phyloP scores from a whole-genome alignment of 768 basidiomycete species.

The Chlorophyllum brunneum region DNA sequence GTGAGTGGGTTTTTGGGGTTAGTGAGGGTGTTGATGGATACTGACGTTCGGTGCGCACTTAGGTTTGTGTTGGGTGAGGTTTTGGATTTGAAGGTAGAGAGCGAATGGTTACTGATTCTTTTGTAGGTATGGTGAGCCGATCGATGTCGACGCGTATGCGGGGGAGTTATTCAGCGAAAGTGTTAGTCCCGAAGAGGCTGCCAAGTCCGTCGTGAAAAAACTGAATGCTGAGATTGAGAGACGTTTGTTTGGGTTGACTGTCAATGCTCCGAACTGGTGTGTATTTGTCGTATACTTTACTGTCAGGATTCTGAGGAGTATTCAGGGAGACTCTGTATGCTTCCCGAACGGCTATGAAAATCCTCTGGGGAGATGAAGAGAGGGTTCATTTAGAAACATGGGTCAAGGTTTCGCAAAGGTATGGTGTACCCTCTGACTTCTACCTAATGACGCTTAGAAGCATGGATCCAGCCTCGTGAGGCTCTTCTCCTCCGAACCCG shows the following conservation, averaged over 20 bases:
- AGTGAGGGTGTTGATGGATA: no score
- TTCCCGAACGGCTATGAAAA: conserved; percentile 50
- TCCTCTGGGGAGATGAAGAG: conserved; percentile 50
- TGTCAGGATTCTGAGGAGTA: conserved; percentile 3
- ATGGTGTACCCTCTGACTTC: conserved; percentile 15
- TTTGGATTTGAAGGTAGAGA: background rate
- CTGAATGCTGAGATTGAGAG: conserved; percentile 49
- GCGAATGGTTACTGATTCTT: background rate
- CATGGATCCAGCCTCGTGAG: conserved; percentile 16
- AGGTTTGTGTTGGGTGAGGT: conserved; percentile 23
- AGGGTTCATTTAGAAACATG: conserved; percentile 45
- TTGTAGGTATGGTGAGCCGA: conserved; percentile 51
- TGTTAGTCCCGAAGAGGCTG: conserved; percentile 30
- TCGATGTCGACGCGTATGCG: conserved; percentile 45
- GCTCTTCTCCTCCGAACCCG: conserved; percentile 10
- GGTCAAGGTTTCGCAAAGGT: conserved; percentile 58
- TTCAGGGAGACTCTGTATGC: conserved; percentile 59
- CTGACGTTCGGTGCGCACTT: no score
- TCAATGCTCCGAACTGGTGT: conserved; percentile 70
- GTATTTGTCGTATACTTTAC: conserved; percentile 14
- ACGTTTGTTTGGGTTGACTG: conserved; percentile 46
- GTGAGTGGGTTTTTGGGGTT: conserved; percentile 26
- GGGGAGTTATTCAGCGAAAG: conserved; percentile 37
- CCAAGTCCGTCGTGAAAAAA: conserved; percentile 50
- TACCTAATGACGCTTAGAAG: background rate